A percentile compares a stretch with the other conserved stretches of the same genome.
Conservation (phyloP, 1,284 basidiomycete genomes). For the Phellopilus nigrolimitatus region DNA sequence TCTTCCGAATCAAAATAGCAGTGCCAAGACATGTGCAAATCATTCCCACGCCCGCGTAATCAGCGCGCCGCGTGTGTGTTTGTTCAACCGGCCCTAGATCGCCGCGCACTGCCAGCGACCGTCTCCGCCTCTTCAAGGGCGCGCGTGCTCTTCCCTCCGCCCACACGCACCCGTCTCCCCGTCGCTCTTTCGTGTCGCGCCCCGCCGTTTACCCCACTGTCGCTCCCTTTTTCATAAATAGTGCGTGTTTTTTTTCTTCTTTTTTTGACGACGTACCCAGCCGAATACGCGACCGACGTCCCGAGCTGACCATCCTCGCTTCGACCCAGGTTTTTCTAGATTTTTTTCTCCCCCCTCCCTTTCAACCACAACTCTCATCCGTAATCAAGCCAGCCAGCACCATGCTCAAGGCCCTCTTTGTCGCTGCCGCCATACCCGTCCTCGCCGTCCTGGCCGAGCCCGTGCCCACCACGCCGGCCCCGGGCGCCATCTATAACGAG, state of each 20-base stretch:
- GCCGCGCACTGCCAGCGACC: not conserved
- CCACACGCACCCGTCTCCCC: not conserved
- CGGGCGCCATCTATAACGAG: conserved; percentile 50
- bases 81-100: not conserved
- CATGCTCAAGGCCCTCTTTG: conserved; percentile 40
- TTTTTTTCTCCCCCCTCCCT: not conserved
- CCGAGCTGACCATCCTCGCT: not conserved
- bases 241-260: not conserved
- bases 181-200: conserved; percentile 3
- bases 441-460: conserved; percentile 43
- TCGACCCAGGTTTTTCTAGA: too few relatives aligned
- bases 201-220: conserved; percentile 4
- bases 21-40: too few relatives aligned
- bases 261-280: too few relatives aligned
- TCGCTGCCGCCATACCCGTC: conserved; percentile 39
- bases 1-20: too few relatives aligned
- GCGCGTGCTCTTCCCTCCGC: not conserved
- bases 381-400: conserved; percentile 15
- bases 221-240: conserved; percentile 12
- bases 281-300: not conserved
- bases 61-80: too few relatives aligned
- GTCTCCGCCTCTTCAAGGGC: not conserved
- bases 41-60: too few relatives aligned
- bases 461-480: conserved; percentile 48
- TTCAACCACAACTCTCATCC: conserved; percentile 6